phyloP scores from a whole-genome alignment of 1,284 basidiomycete genomes.

The Exsudoporus floridanus region DNA sequence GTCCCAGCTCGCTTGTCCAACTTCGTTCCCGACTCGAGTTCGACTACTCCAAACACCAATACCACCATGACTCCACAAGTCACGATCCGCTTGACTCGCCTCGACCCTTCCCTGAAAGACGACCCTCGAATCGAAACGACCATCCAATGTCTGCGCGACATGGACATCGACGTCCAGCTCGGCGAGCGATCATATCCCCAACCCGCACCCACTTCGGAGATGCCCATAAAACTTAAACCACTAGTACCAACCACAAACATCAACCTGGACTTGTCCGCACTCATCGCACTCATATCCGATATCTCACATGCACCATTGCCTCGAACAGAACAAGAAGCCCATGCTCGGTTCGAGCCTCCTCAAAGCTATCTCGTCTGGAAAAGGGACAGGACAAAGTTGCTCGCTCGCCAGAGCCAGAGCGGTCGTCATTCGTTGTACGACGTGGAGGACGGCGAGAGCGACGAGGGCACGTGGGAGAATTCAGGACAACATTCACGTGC shows the following conservation, averaged over 20 bases:
- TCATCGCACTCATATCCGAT: slow-evolving; percentile 82
- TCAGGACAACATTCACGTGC: slow-evolving; percentile 57
- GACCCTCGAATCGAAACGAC: slow-evolving; percentile 67
- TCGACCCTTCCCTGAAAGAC: slow-evolving; percentile 47
- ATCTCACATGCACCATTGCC: slow-evolving; percentile 75
- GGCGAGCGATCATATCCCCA: slow-evolving; percentile 51
- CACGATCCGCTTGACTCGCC: slow-evolving; percentile 67
- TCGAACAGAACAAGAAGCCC: slow-evolving; percentile 52
- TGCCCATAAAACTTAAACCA: slow-evolving; percentile 8
- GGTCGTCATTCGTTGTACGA: background rate
- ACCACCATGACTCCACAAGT: slow-evolving; percentile 39
- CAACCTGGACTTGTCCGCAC: slow-evolving; percentile 78
- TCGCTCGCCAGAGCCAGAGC: slow-evolving; percentile 10
- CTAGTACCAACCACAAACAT: slow-evolving; percentile 55
- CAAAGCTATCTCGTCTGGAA: slow-evolving; percentile 59
- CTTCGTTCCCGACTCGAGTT: background rate
- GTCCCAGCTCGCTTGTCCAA: slow-evolving; percentile 6
- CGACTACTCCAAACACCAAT: slow-evolving; percentile 3
- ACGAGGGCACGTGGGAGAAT: slow-evolving; percentile 37
- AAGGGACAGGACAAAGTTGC: slow-evolving; percentile 36
- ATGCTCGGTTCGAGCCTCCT: slow-evolving; percentile 59
- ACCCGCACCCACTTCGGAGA: slow-evolving; percentile 24
- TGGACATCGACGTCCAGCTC: slow-evolving; percentile 68
- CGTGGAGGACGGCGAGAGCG: slow-evolving; percentile 20
- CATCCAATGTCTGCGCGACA: slow-evolving; percentile 49